Conservation (phyloP, 257 asterid species). For the Capsicum rhomboideum region DNA sequence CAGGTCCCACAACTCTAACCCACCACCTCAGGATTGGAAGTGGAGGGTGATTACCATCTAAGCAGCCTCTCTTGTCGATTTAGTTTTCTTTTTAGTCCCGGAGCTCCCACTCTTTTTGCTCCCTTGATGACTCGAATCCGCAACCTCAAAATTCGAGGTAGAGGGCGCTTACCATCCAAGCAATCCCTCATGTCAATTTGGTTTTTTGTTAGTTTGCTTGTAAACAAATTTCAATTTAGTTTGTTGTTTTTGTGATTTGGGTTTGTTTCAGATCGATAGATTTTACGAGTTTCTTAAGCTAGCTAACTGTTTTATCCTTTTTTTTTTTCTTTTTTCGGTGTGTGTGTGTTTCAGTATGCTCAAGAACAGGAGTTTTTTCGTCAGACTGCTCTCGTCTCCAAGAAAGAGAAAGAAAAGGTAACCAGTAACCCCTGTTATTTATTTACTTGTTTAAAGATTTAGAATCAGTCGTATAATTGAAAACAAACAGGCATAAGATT, state of each 20-base stretch:
- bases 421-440: constrained; percentile 19
- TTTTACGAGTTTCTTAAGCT: neutral
- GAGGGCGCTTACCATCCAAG: too few species aligned
- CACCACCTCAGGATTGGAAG: too few species aligned
- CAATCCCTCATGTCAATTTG: too few species aligned
- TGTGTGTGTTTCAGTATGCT: constrained; percentile 61
- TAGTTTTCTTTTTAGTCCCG: too few species aligned
- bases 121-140: too few species aligned
- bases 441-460: neutral
- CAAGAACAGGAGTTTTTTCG: constrained; percentile 96
- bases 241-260: neutral
- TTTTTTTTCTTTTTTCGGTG: neutral
- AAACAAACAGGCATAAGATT: neutral
- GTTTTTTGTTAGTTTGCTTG: neutral
- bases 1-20: too few species aligned
- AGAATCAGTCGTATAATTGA: neutral
- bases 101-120: too few species aligned
- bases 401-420: constrained; percentile 96
- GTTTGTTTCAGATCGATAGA: neutral
- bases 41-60: too few species aligned
- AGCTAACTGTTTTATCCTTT: neutral
- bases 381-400: constrained; percentile 82
- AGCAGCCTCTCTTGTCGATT: too few species aligned
- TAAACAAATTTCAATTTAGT: neutral
- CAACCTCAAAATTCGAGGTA: too few species aligned